Evolutionary conservation across 352 stramenopile genomes (phyloP).

Genomic region (Discostella stelligera): DNA sequence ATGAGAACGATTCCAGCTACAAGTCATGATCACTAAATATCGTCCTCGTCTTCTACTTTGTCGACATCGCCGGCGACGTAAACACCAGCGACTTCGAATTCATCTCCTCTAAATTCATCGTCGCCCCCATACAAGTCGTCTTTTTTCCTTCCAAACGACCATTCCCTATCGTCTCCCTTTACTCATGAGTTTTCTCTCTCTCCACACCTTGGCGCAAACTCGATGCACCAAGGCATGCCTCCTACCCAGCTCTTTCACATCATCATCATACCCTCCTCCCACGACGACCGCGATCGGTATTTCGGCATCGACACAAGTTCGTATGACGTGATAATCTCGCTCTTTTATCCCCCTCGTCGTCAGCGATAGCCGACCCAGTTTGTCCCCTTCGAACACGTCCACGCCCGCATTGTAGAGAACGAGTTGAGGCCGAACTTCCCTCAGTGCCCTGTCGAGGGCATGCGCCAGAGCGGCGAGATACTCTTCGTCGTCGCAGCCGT

Average conservation of each 20-base stretch:
- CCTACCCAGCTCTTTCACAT: constrained; percentile 65
- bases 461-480: constrained; percentile 61
- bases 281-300: constrained; percentile 80
- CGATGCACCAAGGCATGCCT: constrained; percentile 80
- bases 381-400: constrained; percentile 76
- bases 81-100: too few relatives aligned
- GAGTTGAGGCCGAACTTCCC: constrained; percentile 68
- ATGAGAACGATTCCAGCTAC: too few relatives aligned
- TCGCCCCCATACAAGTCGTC: too few relatives aligned
- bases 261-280: constrained; percentile 79
- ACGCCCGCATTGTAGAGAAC: constrained; percentile 84
- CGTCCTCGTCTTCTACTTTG: too few relatives aligned
- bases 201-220: constrained; percentile 77
- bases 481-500: constrained; percentile 64
- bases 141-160: too few relatives aligned
- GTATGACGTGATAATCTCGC: constrained; percentile 75
- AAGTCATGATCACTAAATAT: too few relatives aligned
- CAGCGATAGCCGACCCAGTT: constrained; percentile 74
- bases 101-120: too few relatives aligned
- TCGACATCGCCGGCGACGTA: too few relatives aligned
- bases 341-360: constrained; percentile 64
- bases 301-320: constrained; percentile 51
- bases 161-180: too few relatives aligned
- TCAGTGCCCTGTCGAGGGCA: constrained; percentile 55
- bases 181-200: constrained; percentile 47